phyloP scores from a whole-genome alignment of 495 filamentous ascomycete genomes.

The Aspergillus campestris region DNA sequence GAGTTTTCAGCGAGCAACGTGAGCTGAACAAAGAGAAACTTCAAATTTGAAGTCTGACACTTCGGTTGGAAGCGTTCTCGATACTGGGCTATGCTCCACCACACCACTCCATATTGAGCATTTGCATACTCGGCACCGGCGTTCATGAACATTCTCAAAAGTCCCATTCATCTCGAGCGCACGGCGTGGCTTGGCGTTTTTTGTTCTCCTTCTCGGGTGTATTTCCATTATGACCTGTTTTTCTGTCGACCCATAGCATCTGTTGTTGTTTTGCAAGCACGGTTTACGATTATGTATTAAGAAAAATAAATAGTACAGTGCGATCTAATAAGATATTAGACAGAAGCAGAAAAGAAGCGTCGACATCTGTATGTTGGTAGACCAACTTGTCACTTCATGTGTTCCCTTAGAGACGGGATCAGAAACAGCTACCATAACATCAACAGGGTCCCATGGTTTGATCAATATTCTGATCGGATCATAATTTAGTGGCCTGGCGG shows the following conservation, averaged over 20 bases:
- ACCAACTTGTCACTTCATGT: no score
- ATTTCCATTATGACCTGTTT: conserved; percentile 1
- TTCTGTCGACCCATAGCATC: background rate
- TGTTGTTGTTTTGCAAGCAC: background rate
- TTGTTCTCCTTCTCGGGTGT: conserved; percentile 1
- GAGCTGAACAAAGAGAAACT: conserved; percentile 44
- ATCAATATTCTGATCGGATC: no score
- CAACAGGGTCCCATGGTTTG: no score
- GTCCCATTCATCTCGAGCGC: conserved; percentile 15
- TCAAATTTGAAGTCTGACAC: conserved; percentile 8
- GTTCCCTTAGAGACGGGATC: background rate
- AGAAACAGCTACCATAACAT: no score
- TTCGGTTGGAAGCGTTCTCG: background rate
- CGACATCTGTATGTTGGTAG: no score
- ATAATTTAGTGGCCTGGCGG: no score
- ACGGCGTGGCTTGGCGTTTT: conserved; percentile 22
- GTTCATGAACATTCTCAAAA: conserved; percentile 14
- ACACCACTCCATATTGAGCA: conserved; percentile 19
- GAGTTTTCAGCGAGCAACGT: conserved; percentile 84
- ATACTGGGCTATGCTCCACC: background rate
- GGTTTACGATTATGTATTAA: background rate
- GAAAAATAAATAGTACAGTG: background rate
- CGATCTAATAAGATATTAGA: conserved; percentile 3
- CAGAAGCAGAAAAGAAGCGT: background rate
- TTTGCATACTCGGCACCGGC: conserved; percentile 32